Evolutionary conservation across 2,329 filamentous ascomycete genomes (phyloP).

Genomic region (Piedraia hortae): DNA sequence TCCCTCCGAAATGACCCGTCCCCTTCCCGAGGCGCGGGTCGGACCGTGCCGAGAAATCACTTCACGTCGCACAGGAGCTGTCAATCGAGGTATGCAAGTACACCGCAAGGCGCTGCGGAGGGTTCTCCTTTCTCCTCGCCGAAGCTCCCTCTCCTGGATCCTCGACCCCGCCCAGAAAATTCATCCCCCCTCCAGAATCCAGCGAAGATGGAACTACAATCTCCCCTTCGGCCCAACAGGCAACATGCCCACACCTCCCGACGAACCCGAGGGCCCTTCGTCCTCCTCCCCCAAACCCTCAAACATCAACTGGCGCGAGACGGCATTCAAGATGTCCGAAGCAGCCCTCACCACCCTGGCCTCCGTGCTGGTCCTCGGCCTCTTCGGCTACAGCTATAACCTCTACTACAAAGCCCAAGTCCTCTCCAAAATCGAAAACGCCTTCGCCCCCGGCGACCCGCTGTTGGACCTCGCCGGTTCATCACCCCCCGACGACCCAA

Average conservation of each 20-base stretch:
- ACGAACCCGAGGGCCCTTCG: constrained; percentile 3
- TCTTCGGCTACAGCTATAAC: constrained; percentile 23
- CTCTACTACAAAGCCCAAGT: constrained; percentile 63
- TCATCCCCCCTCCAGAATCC: no score
- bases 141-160: no score
- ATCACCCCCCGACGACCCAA: constrained; percentile 10
- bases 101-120: no score
- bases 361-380: constrained; percentile 21
- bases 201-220: constrained; percentile 2
- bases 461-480: constrained; percentile 26
- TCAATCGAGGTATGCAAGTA: no score
- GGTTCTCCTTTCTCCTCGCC: no score
- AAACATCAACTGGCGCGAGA: constrained; percentile 8
- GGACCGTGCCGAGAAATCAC: no score
- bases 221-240: constrained; percentile 2
- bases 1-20: no score
- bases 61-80: no score
- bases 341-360: constrained; percentile 23
- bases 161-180: no score
- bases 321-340: constrained; percentile 25
- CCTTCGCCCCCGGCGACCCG: constrained; percentile 74
- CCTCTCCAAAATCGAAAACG: constrained; percentile 72
- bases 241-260: constrained; percentile 2
- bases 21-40: no score
- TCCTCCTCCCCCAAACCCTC: no score